A percentile compares a stretch with the other conserved stretches of the same genome.
Evolutionary conservation across 2,329 filamentous ascomycete genomes (phyloP).

Genomic region (Venturia aucupariae): DNA sequence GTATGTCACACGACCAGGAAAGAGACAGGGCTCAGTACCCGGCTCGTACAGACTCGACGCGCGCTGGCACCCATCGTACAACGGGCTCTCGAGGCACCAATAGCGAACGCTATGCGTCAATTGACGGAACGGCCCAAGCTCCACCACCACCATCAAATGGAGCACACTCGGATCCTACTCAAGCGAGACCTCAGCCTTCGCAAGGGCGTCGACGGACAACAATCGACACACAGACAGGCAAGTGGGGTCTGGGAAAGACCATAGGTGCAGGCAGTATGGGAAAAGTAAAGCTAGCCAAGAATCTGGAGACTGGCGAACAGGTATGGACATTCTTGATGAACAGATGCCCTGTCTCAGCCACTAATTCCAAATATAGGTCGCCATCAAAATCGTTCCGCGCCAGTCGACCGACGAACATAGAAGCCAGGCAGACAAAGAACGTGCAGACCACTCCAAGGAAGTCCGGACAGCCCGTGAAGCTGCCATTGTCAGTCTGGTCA

Average conservation of each 20-base stretch:
- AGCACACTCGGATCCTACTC: slow-evolving; percentile 23
- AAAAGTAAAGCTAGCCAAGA: slow-evolving; percentile 92
- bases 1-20: slow-evolving; percentile 53
- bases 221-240: slow-evolving; percentile 77
- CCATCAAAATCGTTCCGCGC: slow-evolving; percentile 93
- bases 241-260: slow-evolving; percentile 93
- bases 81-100: slow-evolving; percentile 18
- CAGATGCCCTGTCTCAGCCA: not conserved
- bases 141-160: slow-evolving; percentile 27
- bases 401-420: slow-evolving; percentile 79
- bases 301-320: slow-evolving; percentile 84
- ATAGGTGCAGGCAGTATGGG: slow-evolving; percentile 98
- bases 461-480: slow-evolving; percentile 90
- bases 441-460: slow-evolving; percentile 93
- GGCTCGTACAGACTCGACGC: slow-evolving; percentile 47
- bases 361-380: slow-evolving; percentile 50
- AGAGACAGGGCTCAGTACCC: slow-evolving; percentile 27
- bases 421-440: slow-evolving; percentile 64
- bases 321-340: slow-evolving; percentile 39
- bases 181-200: slow-evolving; percentile 1
- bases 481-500: slow-evolving; percentile 87
- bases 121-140: slow-evolving; percentile 31
- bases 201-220: slow-evolving; percentile 54
- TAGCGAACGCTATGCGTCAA: slow-evolving; percentile 36
- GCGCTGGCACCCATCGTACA: slow-evolving; percentile 27